phyloP scores from a whole-genome alignment of 345 rosid species.

The Boechera retrofracta region DNA sequence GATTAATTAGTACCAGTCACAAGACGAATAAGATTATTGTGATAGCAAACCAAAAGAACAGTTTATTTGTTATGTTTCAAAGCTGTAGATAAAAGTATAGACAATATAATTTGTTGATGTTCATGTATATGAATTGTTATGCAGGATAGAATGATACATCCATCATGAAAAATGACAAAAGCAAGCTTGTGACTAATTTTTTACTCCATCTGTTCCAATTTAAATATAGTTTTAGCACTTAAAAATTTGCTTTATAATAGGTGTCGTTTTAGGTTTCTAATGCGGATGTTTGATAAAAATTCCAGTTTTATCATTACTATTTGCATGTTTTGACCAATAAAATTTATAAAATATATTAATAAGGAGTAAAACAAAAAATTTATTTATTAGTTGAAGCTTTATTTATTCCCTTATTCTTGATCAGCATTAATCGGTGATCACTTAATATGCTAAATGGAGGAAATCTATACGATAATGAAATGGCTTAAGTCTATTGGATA shows the following conservation, averaged over 20 bases:
- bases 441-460: neutral
- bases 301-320: no score
- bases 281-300: no score
- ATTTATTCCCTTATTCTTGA: neutral
- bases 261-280: no score
- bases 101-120: neutral
- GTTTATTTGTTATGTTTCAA: neutral
- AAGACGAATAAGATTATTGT: neutral
- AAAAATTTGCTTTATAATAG: no score
- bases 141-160: neutral
- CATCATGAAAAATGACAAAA: neutral
- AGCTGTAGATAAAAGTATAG: neutral
- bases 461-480: conserved; percentile 18
- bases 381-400: neutral
- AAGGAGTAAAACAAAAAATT: no score
- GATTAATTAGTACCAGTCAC: neutral
- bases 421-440: neutral
- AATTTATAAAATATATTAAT: no score
- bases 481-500: neutral
- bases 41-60: neutral
- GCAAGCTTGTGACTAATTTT: conserved; percentile 1
- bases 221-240: no score
- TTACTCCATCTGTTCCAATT: no score
- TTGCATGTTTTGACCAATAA: no score
- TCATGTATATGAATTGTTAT: neutral